Evolutionary conservation across 2,329 filamentous ascomycete genomes (phyloP), one percentile per base, ranked within the genome.

Genomic region (Clonostachys rosea): DNA sequence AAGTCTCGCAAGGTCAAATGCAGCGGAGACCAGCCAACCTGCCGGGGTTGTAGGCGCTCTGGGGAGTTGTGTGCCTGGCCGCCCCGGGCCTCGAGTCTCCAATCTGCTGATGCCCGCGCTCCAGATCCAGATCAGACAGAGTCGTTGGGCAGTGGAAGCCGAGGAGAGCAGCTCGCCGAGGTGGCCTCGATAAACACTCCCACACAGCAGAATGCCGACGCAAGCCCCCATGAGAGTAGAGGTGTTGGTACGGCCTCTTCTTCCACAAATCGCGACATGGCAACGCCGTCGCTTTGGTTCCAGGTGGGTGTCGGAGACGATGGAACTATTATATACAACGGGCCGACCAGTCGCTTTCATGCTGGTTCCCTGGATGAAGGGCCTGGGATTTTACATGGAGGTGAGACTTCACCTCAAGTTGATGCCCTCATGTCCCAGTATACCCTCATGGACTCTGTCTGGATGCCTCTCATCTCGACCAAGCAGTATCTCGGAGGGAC

Each of bases 311-410:
- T 56, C 34, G 54, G 54, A 12, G 53, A 56, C 11, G 51, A 56
- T 33, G 54, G 54, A 3, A 41, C 46, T 33, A 48, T 56, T 9
- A 45, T 49, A n/a, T 56, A 56, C 45, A 54, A 56, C n/a, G 54
- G 54, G 6, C 54, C 54, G 3, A 56, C 54, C 5, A 56, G 54
- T 16, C 53, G 54, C 8, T 56, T 56, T 11, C 54, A 56, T 18
- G 54, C 53, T 6, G 51, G 49, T 2, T 34, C 49, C 17, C 40
- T 53, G 5, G 47, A 42, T 6, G 42, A 44, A 6, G 42, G 34
- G 13, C 14, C 41, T 16, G 41, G 4, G 8, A 24, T 17, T 20
- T 4, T 30, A 9, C 14, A 18, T 6, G 17, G n/a, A 5, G 42
- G 30, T n/a, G 42, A 18, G 2, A 24, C 30, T 18, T 33, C 14